Evolutionary conservation across 2,329 filamentous ascomycete genomes (phyloP), one percentile per base, ranked within the genome.

Genomic region (Coleophoma cylindrospora): DNA sequence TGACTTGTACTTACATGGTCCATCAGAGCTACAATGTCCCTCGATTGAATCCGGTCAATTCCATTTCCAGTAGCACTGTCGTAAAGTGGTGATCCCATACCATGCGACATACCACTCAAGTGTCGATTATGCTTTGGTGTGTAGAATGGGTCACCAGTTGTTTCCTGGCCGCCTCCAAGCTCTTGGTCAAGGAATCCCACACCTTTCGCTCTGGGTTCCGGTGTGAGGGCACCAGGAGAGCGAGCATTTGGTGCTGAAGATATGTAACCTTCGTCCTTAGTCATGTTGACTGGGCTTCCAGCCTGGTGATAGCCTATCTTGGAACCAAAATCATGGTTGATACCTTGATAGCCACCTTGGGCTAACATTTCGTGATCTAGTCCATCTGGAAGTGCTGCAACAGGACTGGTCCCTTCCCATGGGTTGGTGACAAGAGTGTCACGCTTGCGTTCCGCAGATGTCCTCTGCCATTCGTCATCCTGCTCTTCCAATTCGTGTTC

Each of bases 21-120:
- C 94, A 99, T 99, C 53, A 99, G 74, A 21, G 92, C 90, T 56
- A 99, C 87, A 61, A 99, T 95, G 64, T 99, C 94, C 70, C 95
- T 94, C 43, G 91, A 96, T 66, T 97, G 87, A 47, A 99, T 97
- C 44, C 86, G 80, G 58, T 97, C 91, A 47, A 96, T 87, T 34
- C 91, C 91, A 54, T 83, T 84, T 47, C 92, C 92, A 1, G 89
- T 95, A 3, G 91, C 81, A 52, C 89, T 84, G 65, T 99, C 94
- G 63, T 96, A 97, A 17, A 97, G 75, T 3, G 92, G 91, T 32
- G 91, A 94, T 3, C 77, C 79, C 80, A 96, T 90, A 43, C 91
- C 92, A 63, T 96, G 90, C 8, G 92, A 96, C 72, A 96, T 86
- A 45, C 89, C 91, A 64, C 90, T 95, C 43, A 91, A 74, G 60